Conservation (phyloP, 2,329 filamentous ascomycete species). For the Chalara sp. region DNA sequence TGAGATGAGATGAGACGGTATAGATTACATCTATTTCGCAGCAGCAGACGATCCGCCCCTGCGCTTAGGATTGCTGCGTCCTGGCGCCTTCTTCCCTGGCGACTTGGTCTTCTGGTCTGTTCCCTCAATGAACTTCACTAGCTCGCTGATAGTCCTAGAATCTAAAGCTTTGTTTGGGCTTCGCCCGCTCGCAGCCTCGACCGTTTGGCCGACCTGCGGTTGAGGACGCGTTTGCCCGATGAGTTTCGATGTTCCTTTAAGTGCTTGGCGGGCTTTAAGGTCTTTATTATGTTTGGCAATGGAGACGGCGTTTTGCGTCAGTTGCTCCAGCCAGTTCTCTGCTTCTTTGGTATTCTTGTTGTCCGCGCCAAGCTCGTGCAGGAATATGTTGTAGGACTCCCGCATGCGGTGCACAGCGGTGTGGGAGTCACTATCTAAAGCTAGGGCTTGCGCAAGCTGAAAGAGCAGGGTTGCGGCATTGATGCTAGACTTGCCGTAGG, state of each 20-base stretch:
- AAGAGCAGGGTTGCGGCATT: slow-evolving; percentile 93
- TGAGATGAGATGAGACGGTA: too few species aligned
- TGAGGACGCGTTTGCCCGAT: slow-evolving; percentile 52
- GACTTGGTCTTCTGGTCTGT: slow-evolving; percentile 42
- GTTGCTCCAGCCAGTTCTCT: slow-evolving; percentile 90
- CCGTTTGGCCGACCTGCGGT: slow-evolving; percentile 54
- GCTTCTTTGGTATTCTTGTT: slow-evolving; percentile 98
- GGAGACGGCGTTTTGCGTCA: slow-evolving; percentile 90
- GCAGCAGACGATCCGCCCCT: slow-evolving; percentile 30
- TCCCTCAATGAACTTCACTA: slow-evolving; percentile 92
- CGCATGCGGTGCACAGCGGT: slow-evolving; percentile 88
- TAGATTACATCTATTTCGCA: background rate
- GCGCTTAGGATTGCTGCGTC: slow-evolving; percentile 49
- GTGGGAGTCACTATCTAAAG: slow-evolving; percentile 92
- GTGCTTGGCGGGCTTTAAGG: slow-evolving; percentile 66
- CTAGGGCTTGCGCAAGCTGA: slow-evolving; percentile 92
- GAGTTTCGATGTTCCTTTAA: slow-evolving; percentile 56
- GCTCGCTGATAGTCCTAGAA: slow-evolving; percentile 81
- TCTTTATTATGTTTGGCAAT: slow-evolving; percentile 94
- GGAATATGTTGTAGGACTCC: slow-evolving; percentile 94
- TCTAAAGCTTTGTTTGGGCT: slow-evolving; percentile 43
- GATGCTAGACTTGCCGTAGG: slow-evolving; percentile 84
- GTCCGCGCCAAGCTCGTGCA: slow-evolving; percentile 74
- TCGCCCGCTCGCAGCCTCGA: slow-evolving; percentile 35
- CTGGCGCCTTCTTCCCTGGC: slow-evolving; percentile 47